Base-by-base conservation (phyloP, 805 yeast species). In the Scheffersomyces coipomensis region DNA sequence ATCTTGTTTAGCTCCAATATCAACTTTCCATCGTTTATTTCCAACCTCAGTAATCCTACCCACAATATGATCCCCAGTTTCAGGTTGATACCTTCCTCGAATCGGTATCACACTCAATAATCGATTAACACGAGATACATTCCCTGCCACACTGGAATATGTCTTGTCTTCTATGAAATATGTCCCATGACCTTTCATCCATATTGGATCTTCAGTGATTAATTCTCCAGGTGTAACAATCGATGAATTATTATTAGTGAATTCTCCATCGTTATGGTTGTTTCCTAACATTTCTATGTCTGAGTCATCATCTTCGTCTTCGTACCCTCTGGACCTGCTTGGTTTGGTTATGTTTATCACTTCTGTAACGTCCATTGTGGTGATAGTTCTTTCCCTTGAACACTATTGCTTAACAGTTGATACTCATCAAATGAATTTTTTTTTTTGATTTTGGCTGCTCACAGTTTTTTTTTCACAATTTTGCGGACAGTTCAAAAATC, bases 111-210 rank as follows among this genome's bases (percentile, higher is more conserved):
- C 98, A 53, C 90, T 83, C 42, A 93, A 71, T 42, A 93, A 71
- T 52, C 90, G 80, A 61, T 93, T 93, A 38, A 90, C 97, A 46
- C 91, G 75, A 1, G 86, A 77, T 4, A 93, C 83, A 9, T 82
- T 81, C 4, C 99, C 99, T 0, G 97, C 97, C 5, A 91, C 96
- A 0, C 97, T 84, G 2, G 96, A 84, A 59, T 78, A 88, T 0
- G 97, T 88, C 50, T 75, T 70, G 48, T 83, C 84, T 24, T 79
- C 81, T 29, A 85, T 65, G 48, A 83, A 79, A 59, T 88, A 93
- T 0, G 98, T 93, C 5, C 99, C 99, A 56, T 91, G 99, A 22
- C 99, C 99, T 56, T 95, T 79, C 99, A 93, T 93, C 97, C 98
- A 93, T 2, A 83, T 76, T 5, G 96, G 87, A 55, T 93, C 98